Conservation (phyloP, 176 grass and related monocot genomes). For the Zizania latifolia region DNA sequence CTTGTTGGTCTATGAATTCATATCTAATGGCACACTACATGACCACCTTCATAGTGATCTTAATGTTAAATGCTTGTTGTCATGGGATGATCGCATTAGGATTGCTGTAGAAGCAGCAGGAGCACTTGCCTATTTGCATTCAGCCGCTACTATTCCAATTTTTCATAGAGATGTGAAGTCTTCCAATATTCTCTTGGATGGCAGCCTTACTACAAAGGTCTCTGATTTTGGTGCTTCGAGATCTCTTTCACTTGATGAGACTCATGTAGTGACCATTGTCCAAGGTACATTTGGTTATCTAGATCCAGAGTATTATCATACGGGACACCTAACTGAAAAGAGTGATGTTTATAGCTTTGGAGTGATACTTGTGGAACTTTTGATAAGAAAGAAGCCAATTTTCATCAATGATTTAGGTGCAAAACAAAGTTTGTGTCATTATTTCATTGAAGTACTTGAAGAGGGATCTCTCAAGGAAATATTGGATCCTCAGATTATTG, state of each 20-base stretch:
- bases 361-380: slow-evolving; percentile 41
- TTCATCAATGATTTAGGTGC: slow-evolving; percentile 26
- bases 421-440: slow-evolving; percentile 31
- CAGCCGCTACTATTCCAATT: no score
- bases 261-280: no score
- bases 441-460: slow-evolving; percentile 18
- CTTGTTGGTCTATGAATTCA: slow-evolving; percentile 51
- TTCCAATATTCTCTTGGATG: slow-evolving; percentile 32
- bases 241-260: no score
- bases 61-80: not conserved
- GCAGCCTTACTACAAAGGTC: slow-evolving; percentile 24
- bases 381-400: slow-evolving; percentile 39
- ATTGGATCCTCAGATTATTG: slow-evolving; percentile 18
- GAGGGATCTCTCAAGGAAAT: slow-evolving; percentile 1
- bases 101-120: slow-evolving; percentile 25
- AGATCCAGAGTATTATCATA: no score
- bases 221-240: no score
- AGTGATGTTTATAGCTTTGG: slow-evolving; percentile 67
- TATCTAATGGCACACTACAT: slow-evolving; percentile 27
- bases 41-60: slow-evolving; percentile 3
- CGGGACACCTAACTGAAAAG: slow-evolving; percentile 32
- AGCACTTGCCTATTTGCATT: no score
- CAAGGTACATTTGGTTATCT: no score
- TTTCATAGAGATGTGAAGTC: no score
- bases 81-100: slow-evolving; percentile 10